A percentile compares a stretch with the other conserved stretches of the same genome.
phyloP scores from a whole-genome alignment of 2,329 filamentous ascomycete species.

The Aureobasidium uvarum region DNA sequence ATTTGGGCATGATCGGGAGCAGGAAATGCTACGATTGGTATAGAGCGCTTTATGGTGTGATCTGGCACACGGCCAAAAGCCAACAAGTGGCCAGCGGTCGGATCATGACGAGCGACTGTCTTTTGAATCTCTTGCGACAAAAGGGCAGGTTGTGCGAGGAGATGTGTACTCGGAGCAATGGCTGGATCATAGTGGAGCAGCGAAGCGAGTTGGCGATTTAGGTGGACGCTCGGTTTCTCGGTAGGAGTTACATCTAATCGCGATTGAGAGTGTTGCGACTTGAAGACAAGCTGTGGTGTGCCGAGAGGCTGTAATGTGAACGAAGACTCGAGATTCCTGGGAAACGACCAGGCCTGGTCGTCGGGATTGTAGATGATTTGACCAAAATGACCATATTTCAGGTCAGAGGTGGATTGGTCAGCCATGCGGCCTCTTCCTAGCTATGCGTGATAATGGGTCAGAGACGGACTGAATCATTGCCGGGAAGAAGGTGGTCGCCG shows the following conservation, averaged over 20 bases:
- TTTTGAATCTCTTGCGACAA: conserved; percentile 38
- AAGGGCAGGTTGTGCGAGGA: conserved; percentile 25
- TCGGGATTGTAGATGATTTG: conserved; percentile 50
- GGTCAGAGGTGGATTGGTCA: conserved; percentile 51
- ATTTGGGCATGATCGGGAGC: conserved; percentile 59
- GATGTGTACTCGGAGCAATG: background rate
- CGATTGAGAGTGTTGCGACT: background rate
- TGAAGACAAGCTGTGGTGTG: conserved; percentile 5
- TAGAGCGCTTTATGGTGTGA: conserved; percentile 34
- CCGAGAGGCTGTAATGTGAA: conserved; percentile 34
- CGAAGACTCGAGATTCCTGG: conserved; percentile 37
- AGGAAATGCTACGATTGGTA: conserved; percentile 38
- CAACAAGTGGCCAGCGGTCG: conserved; percentile 48
- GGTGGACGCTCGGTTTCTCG: conserved; percentile 27
- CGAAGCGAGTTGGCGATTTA: conserved; percentile 13
- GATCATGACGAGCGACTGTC: conserved; percentile 41
- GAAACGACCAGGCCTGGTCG: conserved; percentile 51
- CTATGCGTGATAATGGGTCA: conserved; percentile 16
- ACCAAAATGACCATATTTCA: conserved; percentile 56
- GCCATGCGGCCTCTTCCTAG: conserved; percentile 53
- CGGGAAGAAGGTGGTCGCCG: background rate
- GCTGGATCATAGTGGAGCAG: background rate
- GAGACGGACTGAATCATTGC: conserved; percentile 28
- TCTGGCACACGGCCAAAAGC: conserved; percentile 57
- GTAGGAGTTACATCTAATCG: conserved; percentile 14